Evolutionary conservation across 768 basidiomycete species (phyloP).

Genomic region (Cantharellus anzutake): DNA sequence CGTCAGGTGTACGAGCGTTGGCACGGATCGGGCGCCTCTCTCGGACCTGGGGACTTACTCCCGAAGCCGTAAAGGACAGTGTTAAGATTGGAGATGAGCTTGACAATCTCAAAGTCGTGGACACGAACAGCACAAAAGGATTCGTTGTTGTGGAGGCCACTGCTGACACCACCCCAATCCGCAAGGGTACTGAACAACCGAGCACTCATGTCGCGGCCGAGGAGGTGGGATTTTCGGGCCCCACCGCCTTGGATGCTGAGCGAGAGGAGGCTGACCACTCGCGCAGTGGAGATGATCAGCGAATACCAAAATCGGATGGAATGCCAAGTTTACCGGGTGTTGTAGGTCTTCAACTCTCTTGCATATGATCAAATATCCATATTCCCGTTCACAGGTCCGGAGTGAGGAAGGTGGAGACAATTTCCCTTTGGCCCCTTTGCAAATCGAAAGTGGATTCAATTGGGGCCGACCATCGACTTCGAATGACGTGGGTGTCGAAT

Average conservation of each 20-base stretch:
- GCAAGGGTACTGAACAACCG: conserved; percentile 23
- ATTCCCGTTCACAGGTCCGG: too few species aligned
- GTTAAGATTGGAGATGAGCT: conserved; percentile 54
- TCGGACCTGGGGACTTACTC: conserved; percentile 46
- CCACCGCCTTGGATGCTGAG: neutral
- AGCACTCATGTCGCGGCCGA: conserved; percentile 22
- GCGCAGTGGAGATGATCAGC: too few species aligned
- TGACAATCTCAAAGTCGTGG: conserved; percentile 69
- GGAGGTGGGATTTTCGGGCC: neutral
- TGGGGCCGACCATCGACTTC: conserved; percentile 29
- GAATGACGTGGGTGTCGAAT: conserved; percentile 28
- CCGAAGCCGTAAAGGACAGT: conserved; percentile 40
- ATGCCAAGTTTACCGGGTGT: neutral
- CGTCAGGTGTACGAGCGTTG: conserved; percentile 48
- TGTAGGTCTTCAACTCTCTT: neutral
- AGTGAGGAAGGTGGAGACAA: too few species aligned
- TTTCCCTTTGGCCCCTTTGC: neutral
- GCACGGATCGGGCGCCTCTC: conserved; percentile 80
- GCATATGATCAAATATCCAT: neutral
- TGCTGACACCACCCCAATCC: conserved; percentile 29
- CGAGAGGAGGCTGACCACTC: neutral
- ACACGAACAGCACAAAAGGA: conserved; percentile 67
- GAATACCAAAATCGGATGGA: too few species aligned
- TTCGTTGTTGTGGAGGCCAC: conserved; percentile 64
- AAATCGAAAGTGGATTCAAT: conserved; percentile 30